Evolutionary conservation across 495 filamentous ascomycete species (phyloP).

Genomic region (Penicillium egyptiacum): DNA sequence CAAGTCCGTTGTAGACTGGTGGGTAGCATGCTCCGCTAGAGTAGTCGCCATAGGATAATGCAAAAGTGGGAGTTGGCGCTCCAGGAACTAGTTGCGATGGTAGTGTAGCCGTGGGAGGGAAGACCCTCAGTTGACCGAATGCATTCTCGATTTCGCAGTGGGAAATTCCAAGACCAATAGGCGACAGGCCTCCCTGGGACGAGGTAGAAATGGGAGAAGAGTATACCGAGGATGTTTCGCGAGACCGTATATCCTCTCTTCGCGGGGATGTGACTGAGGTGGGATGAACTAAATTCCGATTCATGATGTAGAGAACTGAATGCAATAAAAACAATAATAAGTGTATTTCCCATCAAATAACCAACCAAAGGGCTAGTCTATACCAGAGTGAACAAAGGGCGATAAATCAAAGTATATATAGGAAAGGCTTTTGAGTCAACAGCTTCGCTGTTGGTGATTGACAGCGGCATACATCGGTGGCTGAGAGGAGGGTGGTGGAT

Average conservation of each 20-base stretch:
- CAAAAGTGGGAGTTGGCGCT: conserved; percentile 16
- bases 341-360: conserved; percentile 7
- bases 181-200: conserved; percentile 14
- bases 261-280: conserved; percentile 15
- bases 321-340: conserved; percentile 5
- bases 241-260: conserved; percentile 18
- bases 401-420: conserved; percentile 28
- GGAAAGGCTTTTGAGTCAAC: conserved; percentile 20
- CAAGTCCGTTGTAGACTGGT: conserved; percentile 14
- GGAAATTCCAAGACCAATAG: conserved; percentile 38
- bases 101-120: conserved; percentile 19
- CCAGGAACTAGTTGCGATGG: conserved; percentile 23
- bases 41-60: conserved; percentile 19
- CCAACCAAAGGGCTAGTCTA: conserved; percentile 15
- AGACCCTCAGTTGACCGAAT: conserved; percentile 17
- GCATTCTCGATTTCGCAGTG: conserved; percentile 25
- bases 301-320: conserved; percentile 14
- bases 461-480: conserved; percentile 33
- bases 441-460: conserved; percentile 25
- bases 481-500: conserved; percentile 27
- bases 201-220: conserved; percentile 23
- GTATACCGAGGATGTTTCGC: conserved; percentile 21
- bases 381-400: conserved; percentile 12
- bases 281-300: conserved; percentile 10
- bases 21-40: conserved; percentile 19